Evolutionary conservation across 176 grass and related monocot genomes (phyloP).

Genomic region (Hsuehochloa calcarea): DNA sequence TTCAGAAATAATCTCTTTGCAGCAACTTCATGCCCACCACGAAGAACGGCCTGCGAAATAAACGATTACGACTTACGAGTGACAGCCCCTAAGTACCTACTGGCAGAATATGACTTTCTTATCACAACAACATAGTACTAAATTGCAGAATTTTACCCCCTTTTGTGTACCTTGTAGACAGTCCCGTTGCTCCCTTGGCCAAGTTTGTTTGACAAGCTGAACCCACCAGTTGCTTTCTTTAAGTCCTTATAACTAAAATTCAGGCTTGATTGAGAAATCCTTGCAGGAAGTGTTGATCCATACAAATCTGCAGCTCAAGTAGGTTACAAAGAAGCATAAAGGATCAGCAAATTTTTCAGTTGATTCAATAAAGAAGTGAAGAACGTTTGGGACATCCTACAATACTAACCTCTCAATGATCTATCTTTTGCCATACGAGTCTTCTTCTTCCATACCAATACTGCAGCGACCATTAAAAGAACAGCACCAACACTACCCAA

Average conservation of each 20-base stretch:
- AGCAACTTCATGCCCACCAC: conserved; percentile 52
- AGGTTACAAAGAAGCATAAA: not conserved
- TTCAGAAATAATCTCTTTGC: conserved; percentile 60
- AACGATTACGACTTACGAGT: not conserved
- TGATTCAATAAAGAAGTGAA: not conserved
- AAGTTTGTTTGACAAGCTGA: conserved; percentile 50
- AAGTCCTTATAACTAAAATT: conserved; percentile 58
- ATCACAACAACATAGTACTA: not conserved
- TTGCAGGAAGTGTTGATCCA: conserved; percentile 38
- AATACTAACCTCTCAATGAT: conserved; percentile 15
- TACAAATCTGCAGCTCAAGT: conserved; percentile 35
- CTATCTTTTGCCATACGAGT: not conserved
- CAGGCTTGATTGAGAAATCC: conserved; percentile 43
- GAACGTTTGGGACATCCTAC: not conserved
- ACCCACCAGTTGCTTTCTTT: conserved; percentile 47
- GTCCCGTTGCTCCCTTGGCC: conserved; percentile 63
- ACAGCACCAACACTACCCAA: not conserved
- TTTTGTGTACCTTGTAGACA: conserved; percentile 59
- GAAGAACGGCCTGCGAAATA: conserved; percentile 44
- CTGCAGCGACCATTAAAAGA: not conserved
- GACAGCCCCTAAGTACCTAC: not conserved
- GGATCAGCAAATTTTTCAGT: not conserved
- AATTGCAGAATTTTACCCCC: not conserved
- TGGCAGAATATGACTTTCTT: not conserved
- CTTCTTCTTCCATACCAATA: conserved; percentile 4